Percentiles rank a stretch among this genome's conserved stretches.
Evolutionary conservation across 306 rosid genomes (phyloP).

Genomic region (Argentina anserina): DNA sequence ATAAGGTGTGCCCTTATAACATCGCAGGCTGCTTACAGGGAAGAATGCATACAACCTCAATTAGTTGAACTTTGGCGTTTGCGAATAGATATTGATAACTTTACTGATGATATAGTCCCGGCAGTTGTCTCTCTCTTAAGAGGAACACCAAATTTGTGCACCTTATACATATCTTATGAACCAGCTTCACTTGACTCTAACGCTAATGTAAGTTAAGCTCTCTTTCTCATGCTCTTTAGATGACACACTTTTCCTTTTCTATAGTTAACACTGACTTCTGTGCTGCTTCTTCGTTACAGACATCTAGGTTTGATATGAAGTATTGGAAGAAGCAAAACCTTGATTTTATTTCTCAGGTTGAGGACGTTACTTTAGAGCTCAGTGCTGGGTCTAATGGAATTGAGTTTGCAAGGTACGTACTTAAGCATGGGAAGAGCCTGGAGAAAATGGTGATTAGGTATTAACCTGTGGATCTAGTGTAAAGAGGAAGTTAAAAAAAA

Average conservation of each 20-base stretch:
- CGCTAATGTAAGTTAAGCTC: background rate
- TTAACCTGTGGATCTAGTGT: background rate
- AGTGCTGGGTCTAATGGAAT: background rate
- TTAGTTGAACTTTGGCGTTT: too few relatives aligned
- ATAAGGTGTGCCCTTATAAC: background rate
- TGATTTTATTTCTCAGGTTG: background rate
- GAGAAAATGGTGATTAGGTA: slow-evolving; percentile 1
- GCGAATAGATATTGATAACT: background rate
- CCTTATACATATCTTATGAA: background rate
- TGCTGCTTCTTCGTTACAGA: background rate
- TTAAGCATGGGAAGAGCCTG: background rate
- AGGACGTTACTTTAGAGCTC: background rate
- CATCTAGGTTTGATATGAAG: background rate
- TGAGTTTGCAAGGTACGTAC: background rate
- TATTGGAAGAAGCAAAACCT: background rate
- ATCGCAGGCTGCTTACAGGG: background rate
- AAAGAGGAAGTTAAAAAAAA: background rate
- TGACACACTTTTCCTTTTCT: background rate
- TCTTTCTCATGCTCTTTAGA: background rate
- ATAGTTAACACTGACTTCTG: background rate
- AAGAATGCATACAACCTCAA: background rate
- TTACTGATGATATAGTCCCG: background rate
- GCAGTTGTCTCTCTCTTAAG: slow-evolving; percentile 1
- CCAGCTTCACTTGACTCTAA: background rate
- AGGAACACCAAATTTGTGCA: background rate